phyloP scores from a whole-genome alignment of 2,329 filamentous ascomycete species.

The Drechslera avenae region DNA sequence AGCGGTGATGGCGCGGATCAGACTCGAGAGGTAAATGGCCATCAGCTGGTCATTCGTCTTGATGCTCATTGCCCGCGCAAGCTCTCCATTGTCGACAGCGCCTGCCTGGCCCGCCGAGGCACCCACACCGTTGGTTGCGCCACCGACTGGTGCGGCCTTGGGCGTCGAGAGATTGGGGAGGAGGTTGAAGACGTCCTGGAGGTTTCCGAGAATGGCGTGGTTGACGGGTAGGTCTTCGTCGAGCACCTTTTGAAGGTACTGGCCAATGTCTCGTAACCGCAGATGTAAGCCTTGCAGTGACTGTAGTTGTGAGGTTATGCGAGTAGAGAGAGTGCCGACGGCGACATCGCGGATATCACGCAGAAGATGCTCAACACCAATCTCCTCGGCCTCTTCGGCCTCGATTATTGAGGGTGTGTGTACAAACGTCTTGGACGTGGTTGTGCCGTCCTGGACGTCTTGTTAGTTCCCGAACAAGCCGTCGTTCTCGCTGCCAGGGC shows the following conservation, averaged over 20 bases:
- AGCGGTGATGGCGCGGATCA: constrained; percentile 96
- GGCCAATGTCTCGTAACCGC: constrained; percentile 90
- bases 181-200: constrained; percentile 99
- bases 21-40: constrained; percentile 94
- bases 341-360: constrained; percentile 98
- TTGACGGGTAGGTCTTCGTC: constrained; percentile 93
- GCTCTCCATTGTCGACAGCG: constrained; percentile 72
- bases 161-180: constrained; percentile 93
- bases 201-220: constrained; percentile 93
- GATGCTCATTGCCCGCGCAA: constrained; percentile 95
- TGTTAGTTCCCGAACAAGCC: not conserved
- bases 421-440: constrained; percentile 95
- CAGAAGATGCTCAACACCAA: constrained; percentile 95
- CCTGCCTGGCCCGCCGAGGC: constrained; percentile 53
- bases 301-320: constrained; percentile 96
- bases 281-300: constrained; percentile 95
- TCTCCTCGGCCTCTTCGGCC: constrained; percentile 98
- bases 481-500: not conserved
- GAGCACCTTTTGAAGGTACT: constrained; percentile 94
- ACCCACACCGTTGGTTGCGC: constrained; percentile 55
- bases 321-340: constrained; percentile 92
- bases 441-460: constrained; percentile 80
- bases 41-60: constrained; percentile 99
- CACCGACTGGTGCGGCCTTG: constrained; percentile 60
- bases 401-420: constrained; percentile 98